phyloP scores from a whole-genome alignment of 495 filamentous ascomycete species.

The Penicillium soppii region DNA sequence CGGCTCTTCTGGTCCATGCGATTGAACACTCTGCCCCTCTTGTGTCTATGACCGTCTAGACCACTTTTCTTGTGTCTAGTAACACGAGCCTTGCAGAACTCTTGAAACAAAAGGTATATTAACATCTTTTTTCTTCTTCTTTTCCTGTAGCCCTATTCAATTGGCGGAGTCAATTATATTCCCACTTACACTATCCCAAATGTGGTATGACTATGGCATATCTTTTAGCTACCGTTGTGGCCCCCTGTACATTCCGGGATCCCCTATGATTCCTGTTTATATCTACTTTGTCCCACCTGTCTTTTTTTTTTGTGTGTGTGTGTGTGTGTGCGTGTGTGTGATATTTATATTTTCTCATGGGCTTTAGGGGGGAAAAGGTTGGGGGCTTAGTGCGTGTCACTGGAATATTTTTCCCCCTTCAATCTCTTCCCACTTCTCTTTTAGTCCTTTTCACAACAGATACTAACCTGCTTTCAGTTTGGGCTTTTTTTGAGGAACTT shows the following conservation, averaged over 20 bases:
- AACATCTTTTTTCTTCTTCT: not conserved
- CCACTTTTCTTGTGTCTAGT: not conserved
- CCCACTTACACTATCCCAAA: no score
- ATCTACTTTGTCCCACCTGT: slow-evolving; percentile 12
- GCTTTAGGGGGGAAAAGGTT: not conserved
- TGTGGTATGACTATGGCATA: no score
- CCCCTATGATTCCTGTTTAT: slow-evolving; percentile 1
- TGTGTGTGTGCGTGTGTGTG: not conserved
- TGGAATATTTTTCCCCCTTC: not conserved
- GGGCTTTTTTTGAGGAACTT: no score
- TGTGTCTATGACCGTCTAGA: not conserved
- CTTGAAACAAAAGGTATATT: not conserved
- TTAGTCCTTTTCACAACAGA: not conserved
- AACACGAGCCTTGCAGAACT: not conserved
- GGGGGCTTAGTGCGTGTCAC: not conserved
- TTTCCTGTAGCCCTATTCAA: not conserved
- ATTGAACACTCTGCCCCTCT: not conserved
- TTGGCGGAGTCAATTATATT: no score
- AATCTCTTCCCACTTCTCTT: not conserved
- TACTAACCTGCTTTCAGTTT: no score
- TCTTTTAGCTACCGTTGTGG: no score
- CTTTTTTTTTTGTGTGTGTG: not conserved
- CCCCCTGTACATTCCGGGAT: not conserved
- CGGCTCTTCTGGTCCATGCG: not conserved
- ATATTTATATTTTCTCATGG: slow-evolving; percentile 3